Base-by-base conservation (phyloP, 495 filamentous ascomycete species). In the Thermothielavioides terrestris region DNA sequence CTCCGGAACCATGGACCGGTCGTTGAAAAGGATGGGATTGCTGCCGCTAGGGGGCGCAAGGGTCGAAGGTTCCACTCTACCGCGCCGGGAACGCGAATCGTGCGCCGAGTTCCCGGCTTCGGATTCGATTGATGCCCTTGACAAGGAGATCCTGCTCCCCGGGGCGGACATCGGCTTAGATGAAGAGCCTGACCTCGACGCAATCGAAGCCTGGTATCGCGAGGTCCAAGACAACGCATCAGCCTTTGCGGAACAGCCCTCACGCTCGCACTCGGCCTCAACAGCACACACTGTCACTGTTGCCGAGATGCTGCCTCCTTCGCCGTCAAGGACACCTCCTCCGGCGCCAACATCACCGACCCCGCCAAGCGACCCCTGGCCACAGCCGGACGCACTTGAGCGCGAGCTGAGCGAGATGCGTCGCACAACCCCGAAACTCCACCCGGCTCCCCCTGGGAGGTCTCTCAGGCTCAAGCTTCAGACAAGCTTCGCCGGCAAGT, bases 381-480 rank as follows among this genome's bases (percentile, higher is more conserved):
- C 18, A 11, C 28, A 42, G 6, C 27, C 23, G 12, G 42, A 42
- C 20, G n/a, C n/a, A n/a, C n/a, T n/a, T n/a, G 47, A 45, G 10
- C 15, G 35, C 18, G 28, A 41, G 14, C 37, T 48, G 15, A 36
- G 42, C 12, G 54, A 47, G 20, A 56, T 14, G 53, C 64, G 42
- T 56, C 62, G 27, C 52, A 37, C 47, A 10, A 62, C 56, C 0
- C 60, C 60, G 9, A 60, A 56, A n/a, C 52, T 62, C 6, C 46
- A 22, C 5, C 42, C 56, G 15, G 27, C 49, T 1, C 59, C 59
- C 0, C 40, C 37, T 7, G 47, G 41, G 5, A 62, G 45, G 52
- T 56, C 32, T 49, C 49, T 63, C 3, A 57, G 53, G 7, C 60
- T 74, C 1, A 70, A 64, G 45, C 61, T 74, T 15, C 66, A 72